Conservation (phyloP, 2,329 filamentous ascomycete genomes). For the Cytospora schulzeri region DNA sequence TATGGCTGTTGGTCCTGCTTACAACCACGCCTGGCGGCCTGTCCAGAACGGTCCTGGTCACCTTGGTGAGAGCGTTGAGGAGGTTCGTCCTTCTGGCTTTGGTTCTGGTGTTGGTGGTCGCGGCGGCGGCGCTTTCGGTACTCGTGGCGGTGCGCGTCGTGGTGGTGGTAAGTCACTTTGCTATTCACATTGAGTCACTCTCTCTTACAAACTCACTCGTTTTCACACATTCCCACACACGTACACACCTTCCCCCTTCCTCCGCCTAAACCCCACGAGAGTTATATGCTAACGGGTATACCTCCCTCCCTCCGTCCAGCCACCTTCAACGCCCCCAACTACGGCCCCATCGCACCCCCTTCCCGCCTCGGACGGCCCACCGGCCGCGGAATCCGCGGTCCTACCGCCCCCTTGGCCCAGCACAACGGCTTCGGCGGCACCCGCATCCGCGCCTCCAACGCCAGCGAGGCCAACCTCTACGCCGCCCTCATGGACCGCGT, state of each 20-base stretch:
- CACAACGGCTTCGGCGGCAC: background rate
- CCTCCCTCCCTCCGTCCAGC: conserved; percentile 5
- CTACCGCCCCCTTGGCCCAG: background rate
- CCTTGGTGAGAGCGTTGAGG: conserved; percentile 1
- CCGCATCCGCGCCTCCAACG: background rate
- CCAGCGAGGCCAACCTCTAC: conserved; percentile 11
- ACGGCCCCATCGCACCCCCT: conserved; percentile 21
- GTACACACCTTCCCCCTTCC: background rate
- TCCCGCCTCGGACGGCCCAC: background rate
- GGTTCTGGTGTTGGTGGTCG: background rate
- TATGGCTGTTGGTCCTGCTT: background rate
- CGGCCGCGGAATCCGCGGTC: background rate
- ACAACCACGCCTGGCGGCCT: conserved; percentile 15
- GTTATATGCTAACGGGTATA: background rate
- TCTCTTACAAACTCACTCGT: no score
- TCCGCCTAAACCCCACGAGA: background rate
- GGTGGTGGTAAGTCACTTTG: background rate
- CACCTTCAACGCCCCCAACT: conserved; percentile 11
- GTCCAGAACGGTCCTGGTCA: conserved; percentile 1
- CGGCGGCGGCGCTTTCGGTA: background rate
- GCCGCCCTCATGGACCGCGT: background rate
- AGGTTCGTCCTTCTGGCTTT: background rate
- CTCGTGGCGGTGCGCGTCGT: background rate
- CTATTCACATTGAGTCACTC: background rate
- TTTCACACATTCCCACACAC: background rate